Evolutionary conservation across 352 stramenopile species (phyloP), one percentile per base, ranked within the genome.

Genomic region (Pythium utonaiense): DNA sequence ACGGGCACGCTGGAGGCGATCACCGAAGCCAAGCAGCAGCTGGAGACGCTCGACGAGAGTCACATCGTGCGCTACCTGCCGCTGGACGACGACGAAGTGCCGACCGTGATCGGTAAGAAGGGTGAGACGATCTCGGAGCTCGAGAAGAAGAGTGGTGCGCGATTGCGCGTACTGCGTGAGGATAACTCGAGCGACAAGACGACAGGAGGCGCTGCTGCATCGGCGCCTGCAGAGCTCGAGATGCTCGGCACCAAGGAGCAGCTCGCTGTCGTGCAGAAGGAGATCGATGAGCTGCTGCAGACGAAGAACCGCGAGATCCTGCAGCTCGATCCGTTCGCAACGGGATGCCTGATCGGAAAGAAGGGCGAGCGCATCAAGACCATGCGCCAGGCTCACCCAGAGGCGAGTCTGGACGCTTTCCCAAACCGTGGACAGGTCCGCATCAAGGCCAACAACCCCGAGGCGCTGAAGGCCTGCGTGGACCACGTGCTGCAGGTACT

Each of bases 331-430:
- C 70, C 80, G 12, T 91, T 93, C 52, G 73, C 83, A 2, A 80
- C 75, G 3, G 76, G 77, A 1, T 90, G 81, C 34, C 64, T 93
- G 51, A 93, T 93, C 22, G 83, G 83, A 9, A 88, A 88, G 42
- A 93, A 93, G 66, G 83, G 83, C 30, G 83, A 93, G 52, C 78
- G 81, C 36, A 93, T 93, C 50, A 90, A 90, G 42, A 42, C 79
- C 14, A 63, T 93, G 56, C 83, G 83, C 24, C 65, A 74, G 53
- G 73, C 67, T 36, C 78, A 89, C 55, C 80, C 78, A 2, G 78
- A 87, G 8, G 81, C 80, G 8, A 87, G 50, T 21, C 49, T 93
- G n/a, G 79, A 89, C 27, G 80, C 80, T 24, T 93, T 89, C 64
- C 74, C 76, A n/a, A 75, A 71, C 25, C 78, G 80, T 48, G 80